phyloP scores from a whole-genome alignment of 208 protist genomes.

The Leishmania major region DNA sequence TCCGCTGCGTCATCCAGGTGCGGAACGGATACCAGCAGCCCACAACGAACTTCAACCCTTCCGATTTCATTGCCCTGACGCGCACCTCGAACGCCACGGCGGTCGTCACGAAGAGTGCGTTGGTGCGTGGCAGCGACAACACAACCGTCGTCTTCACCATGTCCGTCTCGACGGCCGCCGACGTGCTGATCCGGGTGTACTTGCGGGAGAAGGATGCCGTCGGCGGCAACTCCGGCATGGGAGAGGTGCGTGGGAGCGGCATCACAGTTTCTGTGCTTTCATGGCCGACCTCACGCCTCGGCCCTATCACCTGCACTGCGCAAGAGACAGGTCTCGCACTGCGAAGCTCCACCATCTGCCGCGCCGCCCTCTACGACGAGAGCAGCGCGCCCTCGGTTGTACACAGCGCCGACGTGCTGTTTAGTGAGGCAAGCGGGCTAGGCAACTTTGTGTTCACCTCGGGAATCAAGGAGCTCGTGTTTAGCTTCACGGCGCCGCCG shows the following conservation, averaged over 20 bases:
- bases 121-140: constrained; percentile 35
- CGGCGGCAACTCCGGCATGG: not conserved
- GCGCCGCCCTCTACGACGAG: constrained; percentile 32
- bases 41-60: constrained; percentile 37
- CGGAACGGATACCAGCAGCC: constrained; percentile 37
- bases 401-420: constrained; percentile 37
- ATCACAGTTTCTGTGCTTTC: constrained; percentile 38
- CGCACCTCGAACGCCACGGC: constrained; percentile 26
- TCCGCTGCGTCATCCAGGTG: constrained; percentile 46
- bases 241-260: constrained; percentile 43
- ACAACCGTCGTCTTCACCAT: constrained; percentile 45
- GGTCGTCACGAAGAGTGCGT: constrained; percentile 27
- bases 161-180: constrained; percentile 29
- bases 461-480: constrained; percentile 37
- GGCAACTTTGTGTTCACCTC: constrained; percentile 47
- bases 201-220: constrained; percentile 7
- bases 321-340: constrained; percentile 35
- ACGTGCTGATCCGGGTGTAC: constrained; percentile 36
- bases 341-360: constrained; percentile 36
- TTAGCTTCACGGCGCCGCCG: constrained; percentile 41
- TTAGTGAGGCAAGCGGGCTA: constrained; percentile 38
- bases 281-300: constrained; percentile 37
- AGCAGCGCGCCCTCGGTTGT: constrained; percentile 32
- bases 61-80: constrained; percentile 32
- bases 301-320: constrained; percentile 36